These are phyloP conservation scores for Fomes fomentarius DNA, from an alignment of 1,284 basidiomycete genomes.

Conservation along the genomic window DNA sequence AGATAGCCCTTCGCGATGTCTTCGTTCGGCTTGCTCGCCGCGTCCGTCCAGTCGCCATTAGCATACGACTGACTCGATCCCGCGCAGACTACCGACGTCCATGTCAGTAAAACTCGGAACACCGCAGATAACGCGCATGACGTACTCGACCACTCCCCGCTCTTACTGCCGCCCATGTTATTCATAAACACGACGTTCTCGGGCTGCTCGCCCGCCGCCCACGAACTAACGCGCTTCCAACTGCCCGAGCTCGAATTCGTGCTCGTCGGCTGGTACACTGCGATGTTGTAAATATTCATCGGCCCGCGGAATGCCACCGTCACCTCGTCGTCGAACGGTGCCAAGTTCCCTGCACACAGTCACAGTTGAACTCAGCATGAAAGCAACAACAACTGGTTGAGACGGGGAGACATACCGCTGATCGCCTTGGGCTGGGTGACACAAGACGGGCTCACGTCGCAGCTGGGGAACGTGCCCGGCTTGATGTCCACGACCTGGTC, in stretches of 20 bases:
- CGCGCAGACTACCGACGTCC: slow-evolving; percentile 14
- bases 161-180: slow-evolving; percentile 33
- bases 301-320: slow-evolving; percentile 35
- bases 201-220: slow-evolving; percentile 24
- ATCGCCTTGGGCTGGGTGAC: slow-evolving; percentile 25
- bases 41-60: slow-evolving; percentile 24
- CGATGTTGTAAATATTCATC: slow-evolving; percentile 32
- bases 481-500: slow-evolving; percentile 33
- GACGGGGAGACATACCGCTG: slow-evolving; percentile 20
- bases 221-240: slow-evolving; percentile 33
- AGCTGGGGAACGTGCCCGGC: slow-evolving; percentile 29
- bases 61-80: slow-evolving; percentile 30
- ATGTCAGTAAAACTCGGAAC: background rate
- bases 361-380: too few species aligned
- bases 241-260: slow-evolving; percentile 26
- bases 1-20: slow-evolving; percentile 19
- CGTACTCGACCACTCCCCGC: slow-evolving; percentile 35
- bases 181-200: slow-evolving; percentile 38
- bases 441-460: slow-evolving; percentile 29
- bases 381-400: background rate
- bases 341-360: slow-evolving; percentile 24
- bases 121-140: background rate
- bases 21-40: slow-evolving; percentile 18
- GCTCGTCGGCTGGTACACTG: slow-evolving; percentile 31
- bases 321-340: slow-evolving; percentile 35